A percentile compares a stretch with the other conserved stretches of the same genome.
These are phyloP conservation scores for Zygosaccharomyces lentus DNA, from an alignment of 805 yeast species.

Conservation along the genomic window DNA sequence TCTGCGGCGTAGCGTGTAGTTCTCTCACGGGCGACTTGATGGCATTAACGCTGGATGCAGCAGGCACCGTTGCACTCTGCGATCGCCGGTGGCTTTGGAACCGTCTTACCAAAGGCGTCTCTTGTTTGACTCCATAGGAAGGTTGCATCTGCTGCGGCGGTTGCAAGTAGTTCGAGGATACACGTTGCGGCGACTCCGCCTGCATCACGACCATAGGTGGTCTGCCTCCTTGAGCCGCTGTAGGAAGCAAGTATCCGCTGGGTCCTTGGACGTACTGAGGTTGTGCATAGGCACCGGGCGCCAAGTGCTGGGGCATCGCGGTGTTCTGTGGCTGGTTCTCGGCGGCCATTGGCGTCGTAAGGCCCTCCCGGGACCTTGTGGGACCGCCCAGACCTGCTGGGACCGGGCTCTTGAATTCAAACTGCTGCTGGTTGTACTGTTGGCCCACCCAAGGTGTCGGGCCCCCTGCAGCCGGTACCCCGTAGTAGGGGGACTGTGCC, in stretches of 20 bases:
- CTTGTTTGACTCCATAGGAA: slow-evolving; percentile 8
- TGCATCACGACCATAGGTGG: slow-evolving; percentile 8
- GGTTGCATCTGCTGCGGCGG: slow-evolving; percentile 11
- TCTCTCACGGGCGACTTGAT: slow-evolving; percentile 16
- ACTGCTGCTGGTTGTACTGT: slow-evolving; percentile 10
- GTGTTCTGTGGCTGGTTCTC: slow-evolving; percentile 6
- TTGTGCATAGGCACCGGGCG: slow-evolving; percentile 4
- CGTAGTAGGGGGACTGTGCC: slow-evolving; percentile 2
- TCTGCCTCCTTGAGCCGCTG: slow-evolving; percentile 7
- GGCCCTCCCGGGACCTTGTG: slow-evolving; percentile 7
- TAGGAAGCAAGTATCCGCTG: slow-evolving; percentile 3
- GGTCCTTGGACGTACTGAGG: slow-evolving; percentile 3
- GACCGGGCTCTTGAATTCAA: slow-evolving; percentile 7
- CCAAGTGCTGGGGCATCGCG: slow-evolving; percentile 3
- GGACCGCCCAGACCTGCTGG: slow-evolving; percentile 17
- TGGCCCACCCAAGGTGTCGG: slow-evolving; percentile 13
- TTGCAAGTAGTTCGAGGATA: slow-evolving; percentile 5
- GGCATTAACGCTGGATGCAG: slow-evolving; percentile 3
- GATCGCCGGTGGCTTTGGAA: slow-evolving; percentile 26
- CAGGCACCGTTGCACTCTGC: slow-evolving; percentile 25
- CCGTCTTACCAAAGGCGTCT: slow-evolving; percentile 3
- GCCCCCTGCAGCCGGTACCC: background rate
- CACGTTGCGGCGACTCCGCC: slow-evolving; percentile 9
- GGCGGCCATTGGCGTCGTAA: slow-evolving; percentile 1
- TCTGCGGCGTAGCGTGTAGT: slow-evolving; percentile 17